Evolutionary conservation across 176 grass and related monocot genomes (phyloP), one percentile per base, ranked within the genome.

Genomic region (Zizania latifolia): DNA sequence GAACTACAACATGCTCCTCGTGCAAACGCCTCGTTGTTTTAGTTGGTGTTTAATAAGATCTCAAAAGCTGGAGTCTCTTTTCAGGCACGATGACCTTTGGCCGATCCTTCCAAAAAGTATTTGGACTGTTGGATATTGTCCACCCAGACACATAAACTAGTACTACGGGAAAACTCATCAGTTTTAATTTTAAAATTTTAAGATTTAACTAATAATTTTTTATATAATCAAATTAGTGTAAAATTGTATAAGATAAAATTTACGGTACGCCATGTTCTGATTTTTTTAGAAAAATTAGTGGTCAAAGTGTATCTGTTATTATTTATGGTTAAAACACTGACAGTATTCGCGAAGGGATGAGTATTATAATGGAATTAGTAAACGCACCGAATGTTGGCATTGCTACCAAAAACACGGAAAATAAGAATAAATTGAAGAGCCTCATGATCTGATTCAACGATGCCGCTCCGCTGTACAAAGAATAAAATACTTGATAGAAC

Each of bases 1-100:
- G n/a, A 50, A 5, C 9, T n/a, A 26, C n/a, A n/a, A 21, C 63
- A 58, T 50, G 72, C 38, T 11, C 64, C 72, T 83, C 81, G 81
- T 71, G 74, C 34, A 1, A n/a, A 61, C 48, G 0, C 15, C 15
- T 9, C 8, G 45, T n/a, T 1, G 35, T 6, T 74, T 36, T 55
- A 36, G 40, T 23, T 44, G n/a, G 22, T 7, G 43, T 16, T 39
- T n/a, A 50, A 50, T 50, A 54, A 32, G 27, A 55, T 15, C 24
- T 5, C 19, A 39, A 65, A 35, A 12, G n/a, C 16, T 10, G 38
- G 4, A n/a, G 60, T n/a, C n/a, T 23, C 60, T 56, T 60, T 80
- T 80, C 61, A 80, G 23, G 61, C 62, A 30, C 2, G 17, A 58
- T n/a, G n/a, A 43, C 12, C 45, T 6, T 43, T n/a, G 19, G 6